Conservation (phyloP, 2,329 filamentous ascomycete species). For the Fusarium beomiforme region DNA sequence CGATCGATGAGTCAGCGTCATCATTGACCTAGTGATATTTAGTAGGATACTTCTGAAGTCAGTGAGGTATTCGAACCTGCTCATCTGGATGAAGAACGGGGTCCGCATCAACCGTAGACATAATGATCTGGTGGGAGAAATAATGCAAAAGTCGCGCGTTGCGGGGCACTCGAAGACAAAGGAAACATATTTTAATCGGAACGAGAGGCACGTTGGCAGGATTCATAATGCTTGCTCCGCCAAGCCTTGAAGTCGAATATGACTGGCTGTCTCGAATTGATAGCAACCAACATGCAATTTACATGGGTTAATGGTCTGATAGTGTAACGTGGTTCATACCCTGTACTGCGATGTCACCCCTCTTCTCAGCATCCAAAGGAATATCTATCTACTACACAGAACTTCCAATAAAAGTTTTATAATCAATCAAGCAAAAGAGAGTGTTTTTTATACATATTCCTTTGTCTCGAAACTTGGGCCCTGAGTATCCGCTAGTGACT, state of each 20-base stretch:
- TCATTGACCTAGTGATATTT: rapidly evolving
- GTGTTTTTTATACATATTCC: too few relatives aligned
- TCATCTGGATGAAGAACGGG: neutral
- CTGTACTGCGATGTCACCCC: neutral
- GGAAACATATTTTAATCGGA: too few relatives aligned
- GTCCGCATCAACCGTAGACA: neutral
- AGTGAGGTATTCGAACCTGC: rapidly evolving
- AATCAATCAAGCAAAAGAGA: neutral
- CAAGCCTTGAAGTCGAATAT: too few relatives aligned
- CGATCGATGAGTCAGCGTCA: neutral
- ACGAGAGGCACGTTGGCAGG: rapidly evolving
- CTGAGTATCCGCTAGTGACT: too few relatives aligned
- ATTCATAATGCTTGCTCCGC: neutral
- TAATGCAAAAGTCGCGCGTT: neutral
- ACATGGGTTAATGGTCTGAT: neutral
- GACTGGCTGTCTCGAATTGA: neutral
- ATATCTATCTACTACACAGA: neutral
- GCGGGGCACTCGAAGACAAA: too few relatives aligned
- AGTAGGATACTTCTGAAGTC: neutral
- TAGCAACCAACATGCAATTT: neutral
- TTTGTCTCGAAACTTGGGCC: too few relatives aligned
- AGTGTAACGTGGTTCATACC: neutral
- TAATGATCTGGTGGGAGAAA: rapidly evolving
- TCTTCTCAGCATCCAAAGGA: neutral
- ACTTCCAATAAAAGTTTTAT: neutral